Base-by-base conservation (phyloP, 2,329 filamentous ascomycete species). In the Thelonectria rubi region DNA sequence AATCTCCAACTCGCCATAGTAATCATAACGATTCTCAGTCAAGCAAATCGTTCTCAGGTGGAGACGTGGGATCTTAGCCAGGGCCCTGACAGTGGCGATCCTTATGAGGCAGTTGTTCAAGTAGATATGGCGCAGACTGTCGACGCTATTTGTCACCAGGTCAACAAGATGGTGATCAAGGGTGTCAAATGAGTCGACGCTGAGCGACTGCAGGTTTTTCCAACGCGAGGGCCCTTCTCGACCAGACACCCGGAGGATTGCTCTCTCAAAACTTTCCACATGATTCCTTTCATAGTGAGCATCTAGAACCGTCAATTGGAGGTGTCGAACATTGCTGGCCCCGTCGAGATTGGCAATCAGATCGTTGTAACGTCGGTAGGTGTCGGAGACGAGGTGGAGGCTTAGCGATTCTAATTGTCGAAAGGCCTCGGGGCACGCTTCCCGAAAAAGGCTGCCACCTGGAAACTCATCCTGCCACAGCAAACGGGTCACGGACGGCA, bases 381-480 rank as follows among this genome's bases (percentile, higher is more conserved):
- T 9, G 40, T 37, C 12, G 5, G 52, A 18, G 2, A 15, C 17
- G 14, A 55, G 42, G 9, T 6, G n/a, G 26, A 55, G 17, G 18
- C 32, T 20, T 14, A 55, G 8, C 15, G 52, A 37, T 14, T 55
- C 30, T 6, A 55, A n/a, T 4, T 26, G 42, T 10, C 21, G 17
- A 12, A 55, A 55, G 3, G 52, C 52, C 9, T 12, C 40, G 1
- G 52, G 52, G 6, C 26, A 24, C 4, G 52, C 6, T 4, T n/a
- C 11, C 1, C 42, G 52, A 46, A 55, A 3, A 18, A 39, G 24
- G 14, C 40, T 46, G 14, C n/a, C 30, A 6, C 17, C 18, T 10
- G 40, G 9, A 11, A 20, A 55, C n/a, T 46, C 18, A 14, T 55
- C 52, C 12, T 55, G 17, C 52, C 52, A 55, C 12, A 55, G 18